phyloP scores from a whole-genome alignment of 1,284 basidiomycete genomes.

The Irpex sp. region DNA sequence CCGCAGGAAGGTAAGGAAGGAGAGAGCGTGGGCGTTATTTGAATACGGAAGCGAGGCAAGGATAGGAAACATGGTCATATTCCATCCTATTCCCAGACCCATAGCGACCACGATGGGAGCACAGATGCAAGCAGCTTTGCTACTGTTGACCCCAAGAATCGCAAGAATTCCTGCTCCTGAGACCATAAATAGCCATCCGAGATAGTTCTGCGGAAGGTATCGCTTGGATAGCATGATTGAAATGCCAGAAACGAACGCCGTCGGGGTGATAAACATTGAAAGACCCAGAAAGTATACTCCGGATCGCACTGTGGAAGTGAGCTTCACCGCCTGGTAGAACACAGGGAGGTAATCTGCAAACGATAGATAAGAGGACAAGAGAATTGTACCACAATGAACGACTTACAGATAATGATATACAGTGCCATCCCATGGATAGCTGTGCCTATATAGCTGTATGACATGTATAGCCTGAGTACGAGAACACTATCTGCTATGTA shows the following conservation, averaged over 20 bases:
- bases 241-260: constrained; percentile 10
- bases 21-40: constrained; percentile 11
- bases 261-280: constrained; percentile 2
- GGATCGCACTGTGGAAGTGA: constrained; percentile 2
- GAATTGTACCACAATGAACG: not conserved
- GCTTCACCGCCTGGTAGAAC: constrained; percentile 1
- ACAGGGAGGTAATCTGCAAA: not conserved
- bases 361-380: too few relatives aligned
- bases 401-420: not conserved
- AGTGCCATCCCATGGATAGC: not conserved
- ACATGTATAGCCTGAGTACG: not conserved
- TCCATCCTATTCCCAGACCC: constrained; percentile 12
- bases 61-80: constrained; percentile 15
- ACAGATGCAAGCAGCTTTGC: constrained; percentile 7
- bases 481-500: not conserved
- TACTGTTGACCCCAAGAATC: constrained; percentile 9
- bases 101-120: constrained; percentile 7
- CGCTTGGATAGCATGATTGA: constrained; percentile 10
- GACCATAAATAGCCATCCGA: constrained; percentile 14
- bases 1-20: constrained; percentile 12
- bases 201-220: constrained; percentile 13
- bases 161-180: constrained; percentile 15
- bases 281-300: constrained; percentile 6
- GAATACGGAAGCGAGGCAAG: constrained; percentile 8
- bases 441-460: not conserved